Conservation (phyloP, 1,284 basidiomycete genomes). For the Irpex rosettiformis region DNA sequence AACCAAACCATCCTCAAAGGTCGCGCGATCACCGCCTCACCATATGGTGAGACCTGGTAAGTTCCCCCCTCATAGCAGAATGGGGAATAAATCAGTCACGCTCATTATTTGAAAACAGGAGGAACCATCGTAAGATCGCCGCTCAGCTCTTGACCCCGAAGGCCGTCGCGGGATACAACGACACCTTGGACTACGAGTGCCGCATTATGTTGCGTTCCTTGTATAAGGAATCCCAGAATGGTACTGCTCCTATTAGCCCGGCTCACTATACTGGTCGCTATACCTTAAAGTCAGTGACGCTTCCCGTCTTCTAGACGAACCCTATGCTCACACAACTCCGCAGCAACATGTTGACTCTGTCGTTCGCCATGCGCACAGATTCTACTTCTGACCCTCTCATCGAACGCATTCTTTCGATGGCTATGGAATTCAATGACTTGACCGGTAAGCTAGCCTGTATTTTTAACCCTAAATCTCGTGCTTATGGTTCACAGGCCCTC, state of each 20-base stretch:
- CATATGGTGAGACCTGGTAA: slow-evolving; percentile 39
- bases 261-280: slow-evolving; percentile 28
- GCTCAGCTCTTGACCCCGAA: slow-evolving; percentile 30
- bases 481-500: slow-evolving; percentile 25
- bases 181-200: slow-evolving; percentile 36
- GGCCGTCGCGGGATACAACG: slow-evolving; percentile 32
- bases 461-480: not conserved
- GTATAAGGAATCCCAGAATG: slow-evolving; percentile 29
- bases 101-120: slow-evolving; percentile 22
- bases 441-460: slow-evolving; percentile 11
- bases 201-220: slow-evolving; percentile 34
- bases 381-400: slow-evolving; percentile 32
- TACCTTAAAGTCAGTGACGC: slow-evolving; percentile 25
- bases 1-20: slow-evolving; percentile 37
- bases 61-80: not conserved
- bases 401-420: slow-evolving; percentile 27
- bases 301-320: not conserved
- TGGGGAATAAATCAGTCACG: not conserved
- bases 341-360: slow-evolving; percentile 36
- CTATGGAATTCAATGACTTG: slow-evolving; percentile 35
- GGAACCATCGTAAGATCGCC: slow-evolving; percentile 38
- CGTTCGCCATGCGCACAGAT: slow-evolving; percentile 35
- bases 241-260: slow-evolving; percentile 35
- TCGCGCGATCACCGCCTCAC: slow-evolving; percentile 39
- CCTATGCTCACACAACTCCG: not conserved